Conservation (phyloP, 1,284 basidiomycete genomes). For the Naganishia liquefaciens region DNA sequence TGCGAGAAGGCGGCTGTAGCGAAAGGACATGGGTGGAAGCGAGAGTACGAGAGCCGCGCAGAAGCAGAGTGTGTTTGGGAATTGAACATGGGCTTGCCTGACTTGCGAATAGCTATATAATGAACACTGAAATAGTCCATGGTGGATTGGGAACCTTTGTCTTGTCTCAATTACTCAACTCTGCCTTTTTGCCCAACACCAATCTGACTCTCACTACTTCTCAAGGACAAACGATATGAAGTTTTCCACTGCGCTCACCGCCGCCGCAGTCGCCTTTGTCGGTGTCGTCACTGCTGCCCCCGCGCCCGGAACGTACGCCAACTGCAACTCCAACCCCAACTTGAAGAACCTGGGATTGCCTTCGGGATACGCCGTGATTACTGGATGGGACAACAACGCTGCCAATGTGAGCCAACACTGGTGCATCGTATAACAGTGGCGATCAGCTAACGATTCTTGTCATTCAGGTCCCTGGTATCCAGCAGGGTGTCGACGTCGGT, state of each 20-base stretch:
- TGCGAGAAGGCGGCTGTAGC: too few species aligned
- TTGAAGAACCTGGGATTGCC: background rate
- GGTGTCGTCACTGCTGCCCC: conserved; percentile 20
- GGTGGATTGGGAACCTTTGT: too few species aligned
- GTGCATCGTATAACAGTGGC: background rate
- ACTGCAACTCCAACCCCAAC: conserved; percentile 15
- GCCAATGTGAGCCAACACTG: conserved; percentile 4
- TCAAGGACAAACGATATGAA: conserved; percentile 18
- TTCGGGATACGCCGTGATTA: conserved; percentile 3
- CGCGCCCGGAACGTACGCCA: conserved; percentile 8
- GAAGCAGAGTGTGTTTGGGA: too few species aligned
- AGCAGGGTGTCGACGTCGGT: background rate
- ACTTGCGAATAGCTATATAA: too few species aligned
- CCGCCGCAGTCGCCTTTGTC: conserved; percentile 10
- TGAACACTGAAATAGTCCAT: too few species aligned
- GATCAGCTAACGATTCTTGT: background rate
- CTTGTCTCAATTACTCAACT: too few species aligned
- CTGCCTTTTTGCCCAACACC: too few species aligned
- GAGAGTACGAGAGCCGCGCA: too few species aligned
- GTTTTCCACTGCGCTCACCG: conserved; percentile 24
- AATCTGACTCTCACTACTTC: too few species aligned
- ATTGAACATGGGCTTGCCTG: too few species aligned
- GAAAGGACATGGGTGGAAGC: too few species aligned
- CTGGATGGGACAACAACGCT: conserved; percentile 17
- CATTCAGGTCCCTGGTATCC: conserved; percentile 4